phyloP scores from a whole-genome alignment of 768 basidiomycete species.

The Suillus subaureus region DNA sequence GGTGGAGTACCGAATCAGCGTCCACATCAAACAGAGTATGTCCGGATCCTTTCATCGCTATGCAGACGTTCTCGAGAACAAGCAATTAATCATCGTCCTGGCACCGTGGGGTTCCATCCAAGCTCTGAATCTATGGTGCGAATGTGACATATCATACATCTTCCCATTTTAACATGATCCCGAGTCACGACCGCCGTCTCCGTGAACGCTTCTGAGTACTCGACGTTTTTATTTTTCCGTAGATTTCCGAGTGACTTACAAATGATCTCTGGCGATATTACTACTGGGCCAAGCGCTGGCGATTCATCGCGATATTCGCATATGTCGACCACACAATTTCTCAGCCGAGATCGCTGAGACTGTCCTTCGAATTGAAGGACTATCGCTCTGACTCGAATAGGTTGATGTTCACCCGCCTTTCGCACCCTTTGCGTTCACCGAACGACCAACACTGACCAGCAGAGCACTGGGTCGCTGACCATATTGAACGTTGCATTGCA shows the following conservation, averaged over 20 bases:
- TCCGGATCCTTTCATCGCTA: slow-evolving; percentile 39
- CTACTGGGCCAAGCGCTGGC: not conserved
- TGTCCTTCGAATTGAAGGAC: not conserved
- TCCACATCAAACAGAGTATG: not conserved
- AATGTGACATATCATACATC: not conserved
- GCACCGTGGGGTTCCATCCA: not conserved
- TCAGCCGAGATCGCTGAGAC: not conserved
- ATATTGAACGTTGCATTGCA: not conserved
- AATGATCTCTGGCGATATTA: not conserved
- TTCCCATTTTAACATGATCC: not conserved
- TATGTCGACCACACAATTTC: not conserved
- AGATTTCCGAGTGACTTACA: not conserved
- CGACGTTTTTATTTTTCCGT: not conserved
- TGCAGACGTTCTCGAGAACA: slow-evolving; percentile 47
- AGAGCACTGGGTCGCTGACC: no score
- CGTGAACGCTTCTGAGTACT: not conserved
- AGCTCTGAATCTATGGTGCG: not conserved
- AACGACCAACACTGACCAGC: no score
- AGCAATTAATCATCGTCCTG: slow-evolving; percentile 74
- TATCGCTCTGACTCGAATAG: not conserved
- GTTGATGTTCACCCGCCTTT: not conserved
- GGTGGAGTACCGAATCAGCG: not conserved
- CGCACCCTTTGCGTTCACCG: no score
- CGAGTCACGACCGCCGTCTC: not conserved
- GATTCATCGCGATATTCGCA: not conserved